Base-by-base conservation (phyloP, 1,284 basidiomycete species). In the Pascua sp. region DNA sequence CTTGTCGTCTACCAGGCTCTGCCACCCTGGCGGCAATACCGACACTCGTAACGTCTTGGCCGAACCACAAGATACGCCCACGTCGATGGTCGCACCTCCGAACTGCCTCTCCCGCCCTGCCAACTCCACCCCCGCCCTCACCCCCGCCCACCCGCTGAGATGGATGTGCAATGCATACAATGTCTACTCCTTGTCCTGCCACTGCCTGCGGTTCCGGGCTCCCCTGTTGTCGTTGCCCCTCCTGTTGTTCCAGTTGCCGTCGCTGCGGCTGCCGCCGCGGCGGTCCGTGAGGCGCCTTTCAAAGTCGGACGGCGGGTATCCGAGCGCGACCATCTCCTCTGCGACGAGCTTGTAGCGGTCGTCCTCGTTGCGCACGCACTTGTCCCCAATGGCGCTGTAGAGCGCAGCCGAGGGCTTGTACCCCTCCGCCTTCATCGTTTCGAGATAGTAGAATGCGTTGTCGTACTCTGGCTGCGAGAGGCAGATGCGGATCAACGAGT, bases 391-490 rank as follows among this genome's bases (percentile, higher is more conserved):
- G 0, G 78, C 75, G 40, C 82, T 79, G 75, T 92, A 93, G n/a
- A 86, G 73, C 1, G 66, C 64, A 42, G 71, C 66, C 1, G 83
- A 73, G 2, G 90, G 89, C 40, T 79, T 70, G 69, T 84, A 79
- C 12, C 80, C 80, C 48, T 81, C 81, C 0, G 79, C 75, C 74
- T 92, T 91, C 86, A 90, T 89, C 78, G 90, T 86, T 70, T 92
- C 90, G 38, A 93, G 81, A 72, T 89, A 91, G 73, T 85, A 87
- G 78, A 93, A 93, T 0, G 90, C 89, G 66, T 90, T 87, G 68
- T 92, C 90, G 73, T 91, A 93, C 3, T 78, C 80, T 12, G 81
- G 71, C 67, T 89, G 86, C 1, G 85, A 85, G 17, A 91, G 80
- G 68, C 84, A 86, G 4, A 92, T 81, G 13, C 78, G 64, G 60